Evolutionary conservation across 2,329 filamentous ascomycete genomes (phyloP).

Genomic region (Fusarium siculi): DNA sequence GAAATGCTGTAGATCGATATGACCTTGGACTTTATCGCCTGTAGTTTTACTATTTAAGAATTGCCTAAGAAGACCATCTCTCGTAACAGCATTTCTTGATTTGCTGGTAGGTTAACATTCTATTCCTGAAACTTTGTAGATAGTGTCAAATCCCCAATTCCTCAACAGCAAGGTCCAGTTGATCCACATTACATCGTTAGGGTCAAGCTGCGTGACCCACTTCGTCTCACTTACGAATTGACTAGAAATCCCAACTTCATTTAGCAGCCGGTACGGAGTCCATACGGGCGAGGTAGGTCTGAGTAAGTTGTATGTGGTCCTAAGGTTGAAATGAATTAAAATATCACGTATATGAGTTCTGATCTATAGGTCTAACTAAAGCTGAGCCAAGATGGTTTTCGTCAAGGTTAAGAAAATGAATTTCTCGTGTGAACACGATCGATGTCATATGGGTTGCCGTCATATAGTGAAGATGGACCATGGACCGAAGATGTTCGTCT

Average conservation of each 20-base stretch:
- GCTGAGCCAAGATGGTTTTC: too few relatives aligned
- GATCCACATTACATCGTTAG: too few relatives aligned
- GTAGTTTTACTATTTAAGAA: too few relatives aligned
- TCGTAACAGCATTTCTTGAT: too few relatives aligned
- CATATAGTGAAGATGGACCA: background rate
- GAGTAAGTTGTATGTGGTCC: fast-evolving
- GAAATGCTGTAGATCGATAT: background rate
- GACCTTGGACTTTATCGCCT: background rate
- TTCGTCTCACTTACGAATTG: too few relatives aligned
- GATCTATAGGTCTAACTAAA: background rate
- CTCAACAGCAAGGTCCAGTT: too few relatives aligned
- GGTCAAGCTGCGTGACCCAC: too few relatives aligned
- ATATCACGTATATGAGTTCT: background rate
- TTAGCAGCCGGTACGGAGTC: too few relatives aligned
- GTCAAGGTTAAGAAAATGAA: background rate
- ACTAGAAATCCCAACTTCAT: background rate
- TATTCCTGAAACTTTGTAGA: too few relatives aligned
- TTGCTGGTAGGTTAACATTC: too few relatives aligned
- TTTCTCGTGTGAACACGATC: background rate
- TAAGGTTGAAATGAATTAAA: fast-evolving
- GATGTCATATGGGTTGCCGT: background rate
- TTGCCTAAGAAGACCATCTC: fast-evolving
- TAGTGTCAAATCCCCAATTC: too few relatives aligned
- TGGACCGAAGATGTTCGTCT: background rate
- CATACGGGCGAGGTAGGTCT: background rate